Evolutionary conservation across 2,329 filamentous ascomycete genomes (phyloP).

Genomic region (Nectriaceae sp.): DNA sequence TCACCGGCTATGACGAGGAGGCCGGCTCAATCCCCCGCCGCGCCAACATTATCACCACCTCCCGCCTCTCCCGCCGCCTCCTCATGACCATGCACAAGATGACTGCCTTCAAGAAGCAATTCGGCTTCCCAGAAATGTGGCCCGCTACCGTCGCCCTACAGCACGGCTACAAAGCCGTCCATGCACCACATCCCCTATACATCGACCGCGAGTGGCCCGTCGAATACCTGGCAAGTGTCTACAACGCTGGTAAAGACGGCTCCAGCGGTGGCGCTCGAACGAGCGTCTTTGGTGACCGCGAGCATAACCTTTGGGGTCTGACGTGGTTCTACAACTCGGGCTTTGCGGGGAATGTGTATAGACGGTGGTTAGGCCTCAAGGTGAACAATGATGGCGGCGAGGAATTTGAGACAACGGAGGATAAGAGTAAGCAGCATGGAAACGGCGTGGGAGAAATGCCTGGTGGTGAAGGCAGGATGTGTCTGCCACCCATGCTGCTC

Average conservation of each 20-base stretch:
- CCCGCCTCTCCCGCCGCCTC: conserved; percentile 78
- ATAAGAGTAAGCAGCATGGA: conserved; percentile 53
- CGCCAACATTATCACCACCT: conserved; percentile 85
- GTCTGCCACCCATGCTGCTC: conserved; percentile 83
- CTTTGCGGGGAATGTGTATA: conserved; percentile 80
- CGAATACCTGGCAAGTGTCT: conserved; percentile 73
- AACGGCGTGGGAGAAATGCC: conserved; percentile 54
- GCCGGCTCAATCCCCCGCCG: conserved; percentile 68
- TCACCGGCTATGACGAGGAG: conserved; percentile 75
- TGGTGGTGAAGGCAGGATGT: conserved; percentile 82
- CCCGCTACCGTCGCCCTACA: conserved; percentile 84
- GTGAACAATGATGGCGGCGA: conserved; percentile 80
- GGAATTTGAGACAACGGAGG: conserved; percentile 66
- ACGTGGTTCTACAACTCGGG: conserved; percentile 91
- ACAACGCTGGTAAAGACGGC: conserved; percentile 78
- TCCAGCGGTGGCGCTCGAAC: conserved; percentile 72
- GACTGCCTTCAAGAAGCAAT: conserved; percentile 80
- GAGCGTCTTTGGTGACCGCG: conserved; percentile 77
- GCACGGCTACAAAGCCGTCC: conserved; percentile 91
- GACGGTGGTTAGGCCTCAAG: conserved; percentile 80
- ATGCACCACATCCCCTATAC: conserved; percentile 85
- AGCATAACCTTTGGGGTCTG: conserved; percentile 85
- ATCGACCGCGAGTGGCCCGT: conserved; percentile 85
- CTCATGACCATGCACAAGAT: conserved; percentile 88
- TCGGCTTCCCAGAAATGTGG: conserved; percentile 98